Conservation (phyloP, 352 stramenopile species). For the Sclerospora graminicola region DNA sequence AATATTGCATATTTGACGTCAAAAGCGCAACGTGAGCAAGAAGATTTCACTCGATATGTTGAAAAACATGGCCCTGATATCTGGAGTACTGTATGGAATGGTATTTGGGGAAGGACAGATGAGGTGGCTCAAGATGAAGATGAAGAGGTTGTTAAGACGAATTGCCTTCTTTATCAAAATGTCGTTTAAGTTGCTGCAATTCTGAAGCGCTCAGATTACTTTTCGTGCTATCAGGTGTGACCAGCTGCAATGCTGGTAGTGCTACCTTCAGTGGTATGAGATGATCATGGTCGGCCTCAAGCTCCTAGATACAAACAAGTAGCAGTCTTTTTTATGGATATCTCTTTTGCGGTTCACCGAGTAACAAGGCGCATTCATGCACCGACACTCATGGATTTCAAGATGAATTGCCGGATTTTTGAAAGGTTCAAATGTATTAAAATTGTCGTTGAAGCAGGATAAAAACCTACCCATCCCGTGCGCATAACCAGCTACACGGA, state of each 20-base stretch:
- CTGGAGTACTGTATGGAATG: constrained; percentile 41
- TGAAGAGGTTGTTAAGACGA: constrained; percentile 69
- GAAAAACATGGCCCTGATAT: constrained; percentile 26
- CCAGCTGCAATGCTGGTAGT: constrained; percentile 6
- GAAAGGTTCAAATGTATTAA: no score
- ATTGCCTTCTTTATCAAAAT: constrained; percentile 12
- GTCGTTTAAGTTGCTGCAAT: constrained; percentile 10
- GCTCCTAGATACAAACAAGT: constrained; percentile 16
- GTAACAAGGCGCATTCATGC: no score
- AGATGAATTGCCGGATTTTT: no score
- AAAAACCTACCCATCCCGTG: no score
- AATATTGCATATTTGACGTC: no score
- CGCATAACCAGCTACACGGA: no score
- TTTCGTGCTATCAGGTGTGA: constrained; percentile 15
- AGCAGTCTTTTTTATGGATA: no score
- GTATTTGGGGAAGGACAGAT: constrained; percentile 33
- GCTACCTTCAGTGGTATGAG: constrained; percentile 25
- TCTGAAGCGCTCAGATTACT: constrained; percentile 12
- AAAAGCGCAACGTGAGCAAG: constrained; percentile 26
- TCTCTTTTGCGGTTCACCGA: no score
- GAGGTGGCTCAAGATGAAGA: constrained; percentile 31
- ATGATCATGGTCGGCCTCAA: constrained; percentile 26
- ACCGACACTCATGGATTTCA: no score
- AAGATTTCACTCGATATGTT: constrained; percentile 18
- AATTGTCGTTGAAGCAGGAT: no score